These are phyloP conservation scores for Porodaedalea pini DNA, from an alignment of 1,284 basidiomycete species.

Conservation along the genomic window DNA sequence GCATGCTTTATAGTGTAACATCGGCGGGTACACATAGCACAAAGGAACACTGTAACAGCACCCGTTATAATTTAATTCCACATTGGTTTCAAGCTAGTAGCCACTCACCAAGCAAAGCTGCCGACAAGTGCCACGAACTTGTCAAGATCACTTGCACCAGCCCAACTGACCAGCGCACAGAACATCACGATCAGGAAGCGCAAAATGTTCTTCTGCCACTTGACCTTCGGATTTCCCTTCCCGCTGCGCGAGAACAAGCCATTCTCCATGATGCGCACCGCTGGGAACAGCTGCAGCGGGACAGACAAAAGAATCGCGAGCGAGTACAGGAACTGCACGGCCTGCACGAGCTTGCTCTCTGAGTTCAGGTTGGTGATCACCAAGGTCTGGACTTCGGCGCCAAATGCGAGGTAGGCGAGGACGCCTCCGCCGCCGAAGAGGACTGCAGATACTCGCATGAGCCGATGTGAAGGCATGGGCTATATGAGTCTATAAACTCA, in stretches of 20 bases:
- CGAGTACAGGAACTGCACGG: constrained; percentile 86
- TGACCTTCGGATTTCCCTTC: constrained; percentile 62
- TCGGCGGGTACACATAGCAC: constrained; percentile 91
- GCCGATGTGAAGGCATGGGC: neutral
- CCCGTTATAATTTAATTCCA: neutral
- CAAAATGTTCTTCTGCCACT: constrained; percentile 94
- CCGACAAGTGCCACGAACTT: constrained; percentile 96
- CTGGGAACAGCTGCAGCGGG: constrained; percentile 96
- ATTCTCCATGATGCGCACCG: constrained; percentile 95
- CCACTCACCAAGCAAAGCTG: constrained; percentile 85
- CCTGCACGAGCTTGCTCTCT: constrained; percentile 84
- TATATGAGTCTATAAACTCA: constrained; percentile 32
- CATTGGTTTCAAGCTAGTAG: constrained; percentile 6
- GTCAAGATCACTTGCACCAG: constrained; percentile 88
- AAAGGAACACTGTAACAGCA: constrained; percentile 94
- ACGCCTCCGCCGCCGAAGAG: constrained; percentile 91
- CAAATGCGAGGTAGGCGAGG: constrained; percentile 88
- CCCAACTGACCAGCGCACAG: constrained; percentile 77
- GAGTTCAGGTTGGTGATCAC: constrained; percentile 93
- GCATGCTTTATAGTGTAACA: constrained; percentile 90
- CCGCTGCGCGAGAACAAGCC: constrained; percentile 92
- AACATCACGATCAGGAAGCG: constrained; percentile 73
- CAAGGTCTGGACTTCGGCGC: constrained; percentile 85
- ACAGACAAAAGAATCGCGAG: constrained; percentile 92
- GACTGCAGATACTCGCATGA: constrained; percentile 37